Conservation (phyloP, 1,284 basidiomycete species). For the Pseudozyma sp. region DNA sequence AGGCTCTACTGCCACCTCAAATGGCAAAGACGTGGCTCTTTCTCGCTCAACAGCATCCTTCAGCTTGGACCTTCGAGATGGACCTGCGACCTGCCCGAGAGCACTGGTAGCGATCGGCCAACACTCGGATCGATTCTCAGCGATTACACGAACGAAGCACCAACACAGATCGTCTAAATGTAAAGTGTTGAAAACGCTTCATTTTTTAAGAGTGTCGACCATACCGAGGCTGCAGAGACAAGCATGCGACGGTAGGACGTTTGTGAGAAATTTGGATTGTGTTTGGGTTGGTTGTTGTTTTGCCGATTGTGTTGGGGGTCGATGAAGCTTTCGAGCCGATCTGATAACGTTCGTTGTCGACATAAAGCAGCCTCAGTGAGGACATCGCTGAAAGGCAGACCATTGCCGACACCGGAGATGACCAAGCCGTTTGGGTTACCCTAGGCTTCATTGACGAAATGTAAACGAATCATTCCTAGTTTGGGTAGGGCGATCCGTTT, state of each 20-base stretch:
- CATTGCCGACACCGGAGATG: slow-evolving; percentile 9
- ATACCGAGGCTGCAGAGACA: slow-evolving; percentile 36
- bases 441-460: slow-evolving; percentile 21
- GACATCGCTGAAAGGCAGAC: slow-evolving; percentile 39
- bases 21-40: slow-evolving; percentile 64
- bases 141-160: neutral
- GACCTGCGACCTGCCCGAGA: slow-evolving; percentile 59
- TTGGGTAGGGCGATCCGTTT: slow-evolving; percentile 37
- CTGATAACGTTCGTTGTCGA: slow-evolving; percentile 10
- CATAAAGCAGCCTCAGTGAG: slow-evolving; percentile 14
- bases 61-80: slow-evolving; percentile 57
- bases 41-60: slow-evolving; percentile 54
- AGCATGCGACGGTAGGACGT: slow-evolving; percentile 19
- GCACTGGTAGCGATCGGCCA: slow-evolving; percentile 33
- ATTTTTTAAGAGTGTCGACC: slow-evolving; percentile 24
- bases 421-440: slow-evolving; percentile 26
- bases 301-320: slow-evolving; percentile 29
- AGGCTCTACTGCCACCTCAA: slow-evolving; percentile 52
- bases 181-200: slow-evolving; percentile 52
- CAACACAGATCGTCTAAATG: neutral
- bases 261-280: slow-evolving; percentile 15
- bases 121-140: neutral
- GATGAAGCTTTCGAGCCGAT: slow-evolving; percentile 25
- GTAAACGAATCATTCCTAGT: slow-evolving; percentile 25
- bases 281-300: slow-evolving; percentile 16